A percentile compares a stretch with the other conserved stretches of the same genome.
These are phyloP conservation scores for Phytophthora cajani DNA, from an alignment of 352 stramenopile genomes.

Conservation along the genomic window DNA sequence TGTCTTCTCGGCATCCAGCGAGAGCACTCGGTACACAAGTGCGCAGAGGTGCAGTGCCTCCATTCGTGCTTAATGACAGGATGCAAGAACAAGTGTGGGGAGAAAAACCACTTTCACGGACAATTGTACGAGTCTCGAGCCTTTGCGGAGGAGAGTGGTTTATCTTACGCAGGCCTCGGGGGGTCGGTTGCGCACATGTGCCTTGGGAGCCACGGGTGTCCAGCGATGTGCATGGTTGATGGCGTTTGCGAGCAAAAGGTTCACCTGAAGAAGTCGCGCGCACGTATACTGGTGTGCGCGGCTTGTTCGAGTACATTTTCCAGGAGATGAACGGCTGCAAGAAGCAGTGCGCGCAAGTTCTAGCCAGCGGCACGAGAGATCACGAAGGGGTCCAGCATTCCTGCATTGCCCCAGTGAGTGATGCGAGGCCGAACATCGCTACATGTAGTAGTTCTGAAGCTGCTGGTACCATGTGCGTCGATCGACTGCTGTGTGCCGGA, in stretches of 20 bases:
- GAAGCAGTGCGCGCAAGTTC: slow-evolving; percentile 39
- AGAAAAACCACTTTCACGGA: slow-evolving; percentile 66
- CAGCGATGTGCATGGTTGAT: slow-evolving; percentile 5
- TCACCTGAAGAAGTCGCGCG: slow-evolving; percentile 58
- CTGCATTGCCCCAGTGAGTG: not conserved
- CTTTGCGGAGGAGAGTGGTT: slow-evolving; percentile 32
- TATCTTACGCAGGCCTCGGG: not conserved
- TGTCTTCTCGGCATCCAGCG: slow-evolving; percentile 59
- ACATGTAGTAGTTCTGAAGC: not conserved
- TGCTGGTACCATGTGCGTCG: no score
- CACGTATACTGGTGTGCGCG: slow-evolving; percentile 51
- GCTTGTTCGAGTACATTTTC: slow-evolving; percentile 62
- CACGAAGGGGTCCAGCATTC: not conserved
- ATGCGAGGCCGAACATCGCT: no score
- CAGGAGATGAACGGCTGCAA: slow-evolving; percentile 42
- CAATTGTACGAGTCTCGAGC: slow-evolving; percentile 14
- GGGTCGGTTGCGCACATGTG: slow-evolving; percentile 1
- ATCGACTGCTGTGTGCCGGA: no score
- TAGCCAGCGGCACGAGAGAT: slow-evolving; percentile 11
- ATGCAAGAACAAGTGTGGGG: slow-evolving; percentile 46
- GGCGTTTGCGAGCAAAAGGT: slow-evolving; percentile 73
- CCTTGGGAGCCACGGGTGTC: not conserved
- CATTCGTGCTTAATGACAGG: slow-evolving; percentile 54
- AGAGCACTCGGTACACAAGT: slow-evolving; percentile 59
- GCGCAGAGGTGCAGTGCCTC: slow-evolving; percentile 53